Evolutionary conservation across 2,329 filamentous ascomycete species (phyloP).

Genomic region (Microthyrium microscopicum): DNA sequence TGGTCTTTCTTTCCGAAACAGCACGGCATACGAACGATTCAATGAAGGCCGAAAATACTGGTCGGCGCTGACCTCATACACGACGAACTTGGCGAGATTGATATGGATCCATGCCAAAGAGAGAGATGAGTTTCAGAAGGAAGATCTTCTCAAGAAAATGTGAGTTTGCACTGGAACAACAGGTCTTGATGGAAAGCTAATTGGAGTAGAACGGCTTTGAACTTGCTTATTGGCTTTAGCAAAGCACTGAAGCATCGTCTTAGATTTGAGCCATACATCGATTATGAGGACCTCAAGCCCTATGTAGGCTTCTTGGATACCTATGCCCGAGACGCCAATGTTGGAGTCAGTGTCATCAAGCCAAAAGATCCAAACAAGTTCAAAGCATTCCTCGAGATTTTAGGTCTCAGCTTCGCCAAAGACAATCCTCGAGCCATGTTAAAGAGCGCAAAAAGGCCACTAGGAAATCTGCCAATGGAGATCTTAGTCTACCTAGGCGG

Average conservation of each 20-base stretch:
- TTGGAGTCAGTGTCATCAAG: constrained; percentile 21
- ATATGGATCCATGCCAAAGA: constrained; percentile 68
- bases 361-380: constrained; percentile 24
- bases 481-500: constrained; percentile 56
- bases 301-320: constrained; percentile 59
- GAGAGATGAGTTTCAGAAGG: constrained; percentile 41
- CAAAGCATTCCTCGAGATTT: constrained; percentile 52
- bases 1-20: constrained; percentile 59
- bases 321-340: constrained; percentile 46
- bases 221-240: constrained; percentile 63
- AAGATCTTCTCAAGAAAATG: constrained; percentile 54
- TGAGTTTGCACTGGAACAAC: constrained; percentile 13
- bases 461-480: constrained; percentile 73
- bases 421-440: constrained; percentile 64
- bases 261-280: constrained; percentile 65
- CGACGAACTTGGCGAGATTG: constrained; percentile 45
- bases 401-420: constrained; percentile 60
- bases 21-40: constrained; percentile 58
- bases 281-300: constrained; percentile 56
- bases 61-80: constrained; percentile 38
- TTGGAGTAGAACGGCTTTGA: constrained; percentile 42
- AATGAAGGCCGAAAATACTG: constrained; percentile 45
- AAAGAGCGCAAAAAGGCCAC: constrained; percentile 53
- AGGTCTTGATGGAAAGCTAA: not conserved
- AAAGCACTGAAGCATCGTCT: constrained; percentile 65